phyloP scores from a whole-genome alignment of 1,139 yeast genomes.

The Lodderomyces parapsilosis region DNA sequence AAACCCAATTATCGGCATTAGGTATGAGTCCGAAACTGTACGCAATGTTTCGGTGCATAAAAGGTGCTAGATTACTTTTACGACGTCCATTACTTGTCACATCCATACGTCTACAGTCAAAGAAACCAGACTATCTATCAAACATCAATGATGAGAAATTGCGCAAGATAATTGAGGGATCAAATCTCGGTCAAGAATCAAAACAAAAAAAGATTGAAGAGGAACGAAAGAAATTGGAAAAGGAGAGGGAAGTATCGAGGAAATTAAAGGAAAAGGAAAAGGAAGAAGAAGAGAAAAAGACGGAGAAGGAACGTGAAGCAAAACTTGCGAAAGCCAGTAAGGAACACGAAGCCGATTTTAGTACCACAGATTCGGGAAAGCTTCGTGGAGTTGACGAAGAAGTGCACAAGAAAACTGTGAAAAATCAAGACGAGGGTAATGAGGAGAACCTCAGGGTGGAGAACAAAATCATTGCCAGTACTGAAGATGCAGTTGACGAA shows the following conservation, averaged over 20 bases:
- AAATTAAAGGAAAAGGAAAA: slow-evolving; percentile 8
- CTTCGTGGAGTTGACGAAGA: slow-evolving; percentile 10
- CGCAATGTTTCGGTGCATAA: background rate
- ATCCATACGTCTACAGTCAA: slow-evolving; percentile 11
- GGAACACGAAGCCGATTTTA: slow-evolving; percentile 6
- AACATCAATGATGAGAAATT: slow-evolving; percentile 14
- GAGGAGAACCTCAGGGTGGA: slow-evolving; percentile 10
- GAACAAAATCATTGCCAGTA: slow-evolving; percentile 14
- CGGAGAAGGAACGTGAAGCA: slow-evolving; percentile 3
- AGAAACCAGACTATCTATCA: slow-evolving; percentile 10
- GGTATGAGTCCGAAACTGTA: background rate
- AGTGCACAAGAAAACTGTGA: slow-evolving; percentile 5
- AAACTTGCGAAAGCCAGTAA: slow-evolving; percentile 7
- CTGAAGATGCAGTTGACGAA: slow-evolving; percentile 11
- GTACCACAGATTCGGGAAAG: slow-evolving; percentile 9
- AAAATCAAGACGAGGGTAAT: slow-evolving; percentile 2
- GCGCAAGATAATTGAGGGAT: slow-evolving; percentile 20
- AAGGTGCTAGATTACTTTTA: slow-evolving; percentile 1
- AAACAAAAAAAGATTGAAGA: slow-evolving; percentile 11
- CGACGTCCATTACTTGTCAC: slow-evolving; percentile 5
- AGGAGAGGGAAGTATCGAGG: slow-evolving; percentile 9
- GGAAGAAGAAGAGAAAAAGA: slow-evolving; percentile 6
- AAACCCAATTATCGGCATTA: background rate
- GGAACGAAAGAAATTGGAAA: slow-evolving; percentile 12
- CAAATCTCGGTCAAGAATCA: slow-evolving; percentile 21